phyloP scores from a whole-genome alignment of 1,139 yeast genomes.

The Zygosaccharomyces sapae region DNA sequence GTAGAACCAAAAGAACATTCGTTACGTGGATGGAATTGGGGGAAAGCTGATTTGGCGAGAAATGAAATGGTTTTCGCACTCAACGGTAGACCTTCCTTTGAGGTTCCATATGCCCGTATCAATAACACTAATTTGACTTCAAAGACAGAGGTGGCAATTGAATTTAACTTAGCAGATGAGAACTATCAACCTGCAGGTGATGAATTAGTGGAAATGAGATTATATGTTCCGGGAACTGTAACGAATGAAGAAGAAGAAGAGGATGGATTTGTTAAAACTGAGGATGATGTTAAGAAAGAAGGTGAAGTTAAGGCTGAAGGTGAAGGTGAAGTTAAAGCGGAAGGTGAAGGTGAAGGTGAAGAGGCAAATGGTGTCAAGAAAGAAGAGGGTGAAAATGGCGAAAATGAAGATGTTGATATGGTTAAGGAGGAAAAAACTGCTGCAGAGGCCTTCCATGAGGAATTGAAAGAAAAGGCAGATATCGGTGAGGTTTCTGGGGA shows the following conservation, averaged over 20 bases:
- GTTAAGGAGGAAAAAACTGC: constrained; percentile 60
- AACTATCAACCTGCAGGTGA: constrained; percentile 78
- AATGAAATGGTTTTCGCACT: constrained; percentile 84
- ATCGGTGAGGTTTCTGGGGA: constrained; percentile 95
- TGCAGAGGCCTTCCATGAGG: constrained; percentile 84
- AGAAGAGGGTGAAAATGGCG: constrained; percentile 38
- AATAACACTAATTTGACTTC: constrained; percentile 89
- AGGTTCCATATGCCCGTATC: constrained; percentile 76
- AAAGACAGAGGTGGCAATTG: constrained; percentile 89
- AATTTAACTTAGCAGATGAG: constrained; percentile 61
- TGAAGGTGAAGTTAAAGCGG: constrained; percentile 31
- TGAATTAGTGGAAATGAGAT: constrained; percentile 89
- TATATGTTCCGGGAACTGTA: constrained; percentile 82
- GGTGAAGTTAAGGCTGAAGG: constrained; percentile 39
- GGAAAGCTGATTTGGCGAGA: constrained; percentile 85
- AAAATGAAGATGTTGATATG: constrained; percentile 40
- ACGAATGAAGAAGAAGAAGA: constrained; percentile 39
- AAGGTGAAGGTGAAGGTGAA: constrained; percentile 46
- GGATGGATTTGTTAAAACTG: constrained; percentile 31
- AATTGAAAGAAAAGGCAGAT: constrained; percentile 86
- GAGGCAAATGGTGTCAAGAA: constrained; percentile 43
- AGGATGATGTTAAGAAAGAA: constrained; percentile 46
- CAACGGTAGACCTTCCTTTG: constrained; percentile 87
- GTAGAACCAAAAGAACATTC: constrained; percentile 88
- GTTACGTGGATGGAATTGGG: constrained; percentile 99